A percentile compares a stretch with the other conserved stretches of the same genome.
These are phyloP conservation scores for Gaeumannomyces sp. DNA, from an alignment of 2,329 filamentous ascomycete species.

Conservation along the genomic window DNA sequence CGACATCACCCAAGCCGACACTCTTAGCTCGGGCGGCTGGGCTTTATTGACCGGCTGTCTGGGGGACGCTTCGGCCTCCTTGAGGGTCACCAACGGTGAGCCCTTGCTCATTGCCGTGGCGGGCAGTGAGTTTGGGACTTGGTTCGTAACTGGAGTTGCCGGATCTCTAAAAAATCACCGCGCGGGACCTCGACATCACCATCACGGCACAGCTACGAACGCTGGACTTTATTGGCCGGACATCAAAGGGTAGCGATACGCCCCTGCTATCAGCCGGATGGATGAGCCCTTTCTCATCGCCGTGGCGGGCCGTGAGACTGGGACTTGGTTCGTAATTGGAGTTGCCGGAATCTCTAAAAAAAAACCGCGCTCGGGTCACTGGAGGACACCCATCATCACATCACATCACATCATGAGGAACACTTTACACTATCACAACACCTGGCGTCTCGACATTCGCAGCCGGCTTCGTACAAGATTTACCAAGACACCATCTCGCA, in stretches of 20 bases:
- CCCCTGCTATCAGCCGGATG: too few relatives aligned
- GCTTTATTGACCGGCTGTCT: too few relatives aligned
- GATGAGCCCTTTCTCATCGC: background rate
- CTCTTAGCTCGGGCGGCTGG: too few relatives aligned
- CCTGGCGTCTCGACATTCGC: background rate
- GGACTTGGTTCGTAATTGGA: background rate
- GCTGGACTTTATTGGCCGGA: too few relatives aligned
- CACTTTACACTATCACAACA: background rate
- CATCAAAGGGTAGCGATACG: too few relatives aligned
- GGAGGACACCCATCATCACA: background rate
- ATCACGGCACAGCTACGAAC: too few relatives aligned
- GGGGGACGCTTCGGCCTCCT: too few relatives aligned
- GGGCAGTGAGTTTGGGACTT: background rate
- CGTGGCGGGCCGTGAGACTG: background rate
- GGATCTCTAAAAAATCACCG: background rate
- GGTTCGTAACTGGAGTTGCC: background rate
- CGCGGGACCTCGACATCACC: too few relatives aligned
- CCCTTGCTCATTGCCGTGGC: background rate
- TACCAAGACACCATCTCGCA: background rate
- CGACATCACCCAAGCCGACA: background rate
- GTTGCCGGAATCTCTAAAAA: background rate
- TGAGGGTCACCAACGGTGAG: background rate
- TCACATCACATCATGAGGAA: too few relatives aligned
- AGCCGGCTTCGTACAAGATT: background rate
- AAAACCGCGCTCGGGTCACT: background rate